These are phyloP conservation scores for Lonicera japonica DNA, from an alignment of 129 eudicot species.

Conservation along the genomic window DNA sequence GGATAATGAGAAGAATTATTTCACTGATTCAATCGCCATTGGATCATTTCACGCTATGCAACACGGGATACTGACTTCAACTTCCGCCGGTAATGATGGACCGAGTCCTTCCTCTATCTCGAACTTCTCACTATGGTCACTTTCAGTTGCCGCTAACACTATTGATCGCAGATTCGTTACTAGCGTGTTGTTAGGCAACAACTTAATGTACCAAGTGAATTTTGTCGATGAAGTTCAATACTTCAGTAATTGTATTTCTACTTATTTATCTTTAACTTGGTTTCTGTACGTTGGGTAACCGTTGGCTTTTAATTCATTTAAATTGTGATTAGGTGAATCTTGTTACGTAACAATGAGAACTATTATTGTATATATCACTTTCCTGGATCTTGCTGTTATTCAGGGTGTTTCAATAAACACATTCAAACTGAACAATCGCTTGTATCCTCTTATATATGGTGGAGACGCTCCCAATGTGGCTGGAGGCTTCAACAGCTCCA, in stretches of 20 bases:
- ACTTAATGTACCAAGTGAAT: conserved; percentile 25
- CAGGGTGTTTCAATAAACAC: conserved; percentile 42
- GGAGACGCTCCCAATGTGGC: conserved; percentile 35
- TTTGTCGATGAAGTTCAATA: too few relatives aligned
- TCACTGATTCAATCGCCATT: conserved; percentile 55
- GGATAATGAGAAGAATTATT: conserved; percentile 25
- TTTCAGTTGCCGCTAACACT: conserved; percentile 50
- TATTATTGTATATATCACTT: too few relatives aligned
- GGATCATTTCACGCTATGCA: conserved; percentile 75
- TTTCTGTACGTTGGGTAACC: too few relatives aligned
- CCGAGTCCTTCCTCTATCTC: conserved; percentile 25
- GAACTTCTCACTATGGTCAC: conserved; percentile 47
- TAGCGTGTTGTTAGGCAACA: conserved; percentile 37
- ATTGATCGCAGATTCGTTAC: conserved; percentile 38
- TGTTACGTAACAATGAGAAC: too few relatives aligned
- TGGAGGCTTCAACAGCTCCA: conserved; percentile 18
- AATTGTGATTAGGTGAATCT: too few relatives aligned
- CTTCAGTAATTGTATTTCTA: too few relatives aligned
- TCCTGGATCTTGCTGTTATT: too few relatives aligned
- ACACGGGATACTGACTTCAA: conserved; percentile 53
- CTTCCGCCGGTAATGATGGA: conserved; percentile 68
- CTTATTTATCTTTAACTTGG: too few relatives aligned
- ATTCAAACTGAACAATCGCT: conserved; percentile 16
- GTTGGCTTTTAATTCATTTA: too few relatives aligned
- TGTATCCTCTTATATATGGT: conserved; percentile 29